phyloP scores from a whole-genome alignment of 2,329 filamentous ascomycete species.

The Dichotomopilus funicola region DNA sequence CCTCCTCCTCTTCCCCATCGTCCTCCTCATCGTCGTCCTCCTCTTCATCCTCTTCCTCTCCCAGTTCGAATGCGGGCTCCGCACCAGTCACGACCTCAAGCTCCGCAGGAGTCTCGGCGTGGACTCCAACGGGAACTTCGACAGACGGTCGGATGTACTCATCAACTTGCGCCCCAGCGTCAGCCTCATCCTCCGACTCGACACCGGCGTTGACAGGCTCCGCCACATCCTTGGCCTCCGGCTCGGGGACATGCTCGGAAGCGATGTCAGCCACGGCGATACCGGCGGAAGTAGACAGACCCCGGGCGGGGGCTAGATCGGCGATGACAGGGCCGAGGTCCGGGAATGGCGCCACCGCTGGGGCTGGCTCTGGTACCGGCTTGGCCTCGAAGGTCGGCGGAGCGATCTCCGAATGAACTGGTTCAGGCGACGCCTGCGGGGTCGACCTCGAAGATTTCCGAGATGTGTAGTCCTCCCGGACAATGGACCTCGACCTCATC shows the following conservation, averaged over 20 bases:
- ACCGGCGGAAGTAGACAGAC: constrained; percentile 3
- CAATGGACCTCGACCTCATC: constrained; percentile 19
- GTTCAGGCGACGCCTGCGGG: constrained; percentile 16
- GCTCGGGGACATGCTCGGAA: neutral
- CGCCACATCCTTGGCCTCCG: constrained; percentile 1
- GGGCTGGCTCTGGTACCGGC: neutral
- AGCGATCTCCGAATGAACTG: neutral
- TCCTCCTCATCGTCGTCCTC: constrained; percentile 2
- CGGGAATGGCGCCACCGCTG: neutral
- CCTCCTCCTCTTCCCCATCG: neutral
- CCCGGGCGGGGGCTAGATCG: constrained; percentile 7
- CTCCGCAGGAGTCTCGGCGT: neutral
- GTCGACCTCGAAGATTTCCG: constrained; percentile 13
- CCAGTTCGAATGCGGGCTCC: too few relatives aligned
- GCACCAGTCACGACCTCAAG: neutral
- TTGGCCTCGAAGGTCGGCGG: constrained; percentile 4
- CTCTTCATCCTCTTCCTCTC: too few relatives aligned
- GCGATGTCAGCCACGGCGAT: neutral
- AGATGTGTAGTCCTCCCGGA: constrained; percentile 11
- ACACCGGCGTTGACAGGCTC: neutral
- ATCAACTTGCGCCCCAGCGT: neutral
- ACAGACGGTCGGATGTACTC: neutral
- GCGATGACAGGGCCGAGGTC: constrained; percentile 11
- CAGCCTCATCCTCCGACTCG: constrained; percentile 3
- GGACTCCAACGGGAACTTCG: neutral